Base-by-base conservation (phyloP, 1,139 yeast genomes). In the Magnusiomyces fungicola region DNA sequence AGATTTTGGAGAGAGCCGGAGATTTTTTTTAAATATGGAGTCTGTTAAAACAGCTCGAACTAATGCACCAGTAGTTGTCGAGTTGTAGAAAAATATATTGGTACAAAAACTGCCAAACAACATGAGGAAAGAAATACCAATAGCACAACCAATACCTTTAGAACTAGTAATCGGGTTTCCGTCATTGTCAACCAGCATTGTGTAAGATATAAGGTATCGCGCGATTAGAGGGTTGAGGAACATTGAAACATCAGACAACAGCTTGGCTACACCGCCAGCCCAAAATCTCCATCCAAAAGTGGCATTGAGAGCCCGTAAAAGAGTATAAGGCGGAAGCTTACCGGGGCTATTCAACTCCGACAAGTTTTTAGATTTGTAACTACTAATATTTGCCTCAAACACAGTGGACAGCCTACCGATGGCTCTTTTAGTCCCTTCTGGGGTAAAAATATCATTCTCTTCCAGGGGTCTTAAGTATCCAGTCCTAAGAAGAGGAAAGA, bases 401-500 rank as follows among this genome's bases (percentile, higher is more conserved):
- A 53, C 59, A 1, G 58, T 66, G 24, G 75, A 66, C 51, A 78
- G 63, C 7, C 51, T 37, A 55, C 65, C 57, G 27, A 80, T 80
- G 14, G 83, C 79, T 46, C 74, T 70, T 55, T 79, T 65, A 19
- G 78, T 75, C 10, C 71, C 74, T 14, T 76, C 73, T 48, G 84
- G 69, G 42, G 67, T 67, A 64, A 70, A 83, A 50, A 85, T 63
- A 64, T 85, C 95, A 48, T 76, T 74, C 5, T 80, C 78, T 47
- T 78, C 79, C 33, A 85, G 65, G 0, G 87, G 80, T 58, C 95
- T 72, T 50, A 73, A 72, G 61, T 84, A 85, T 1, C 95, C 95
- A 2, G 64, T 59, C 66, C 6, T 3, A 10, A 33, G 30, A 7
- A 29, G 19, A 41, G 19, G 12, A 27, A 27, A n/a, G n/a, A n/a